These are phyloP conservation scores for Clarireedia homoeocarpa DNA, from an alignment of 2,329 filamentous ascomycete genomes.

Conservation along the genomic window DNA sequence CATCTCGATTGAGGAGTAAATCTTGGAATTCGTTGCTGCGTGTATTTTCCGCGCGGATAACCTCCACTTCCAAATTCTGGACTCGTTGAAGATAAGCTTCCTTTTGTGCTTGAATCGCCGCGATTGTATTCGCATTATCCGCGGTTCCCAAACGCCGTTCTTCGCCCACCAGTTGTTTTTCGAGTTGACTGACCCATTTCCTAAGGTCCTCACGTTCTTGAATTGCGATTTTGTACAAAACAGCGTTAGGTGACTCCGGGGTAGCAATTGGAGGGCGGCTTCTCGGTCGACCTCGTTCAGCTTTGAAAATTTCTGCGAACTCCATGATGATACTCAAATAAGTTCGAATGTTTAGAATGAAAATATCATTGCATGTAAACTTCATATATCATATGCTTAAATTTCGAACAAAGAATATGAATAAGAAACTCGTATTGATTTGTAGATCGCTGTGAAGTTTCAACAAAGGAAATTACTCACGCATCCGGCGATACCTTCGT, in stretches of 20 bases:
- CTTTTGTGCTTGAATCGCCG: not conserved
- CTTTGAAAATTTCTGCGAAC: not conserved
- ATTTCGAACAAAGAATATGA: too few relatives aligned
- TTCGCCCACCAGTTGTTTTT: not conserved
- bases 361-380: too few relatives aligned
- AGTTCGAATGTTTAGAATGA: too few relatives aligned
- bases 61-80: not conserved
- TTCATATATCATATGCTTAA: too few relatives aligned
- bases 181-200: not conserved
- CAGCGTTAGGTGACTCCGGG: not conserved
- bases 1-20: not conserved
- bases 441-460: too few relatives aligned
- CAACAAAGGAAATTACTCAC: too few relatives aligned
- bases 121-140: not conserved
- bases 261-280: not conserved
- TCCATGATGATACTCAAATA: not conserved
- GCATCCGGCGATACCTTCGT: too few relatives aligned
- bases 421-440: too few relatives aligned
- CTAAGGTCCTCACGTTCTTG: slow-evolving; percentile 1
- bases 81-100: not conserved
- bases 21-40: not conserved
- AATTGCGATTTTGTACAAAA: not conserved
- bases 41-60: not conserved
- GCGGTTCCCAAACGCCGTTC: not conserved
- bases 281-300: not conserved